Evolutionary conservation across 495 filamentous ascomycete species (phyloP), one percentile per base, ranked within the genome.

Genomic region (Aspergillus bridgeri): DNA sequence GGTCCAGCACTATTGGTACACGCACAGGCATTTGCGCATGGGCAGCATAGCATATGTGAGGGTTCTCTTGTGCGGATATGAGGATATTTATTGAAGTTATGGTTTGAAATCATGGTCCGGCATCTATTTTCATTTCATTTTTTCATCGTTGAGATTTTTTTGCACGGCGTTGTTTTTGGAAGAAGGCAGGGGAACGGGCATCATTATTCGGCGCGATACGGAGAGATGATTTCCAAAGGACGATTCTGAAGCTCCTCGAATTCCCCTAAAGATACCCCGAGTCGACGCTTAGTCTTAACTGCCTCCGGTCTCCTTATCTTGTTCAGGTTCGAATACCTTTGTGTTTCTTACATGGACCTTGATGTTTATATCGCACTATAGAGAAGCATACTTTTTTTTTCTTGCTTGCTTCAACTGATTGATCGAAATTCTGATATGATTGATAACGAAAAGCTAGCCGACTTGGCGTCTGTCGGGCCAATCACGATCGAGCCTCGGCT

Each of bases 231-330:
- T 67, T 66, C 60, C 63, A 54, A 64, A 58, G 65, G 62, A 69
- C 64, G 57, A 62, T 74, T 65, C 63, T 66, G 69, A 71, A 78
- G 77, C 75, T 78, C 75, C 75, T 79, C 75, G 73, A 75, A 70
- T 74, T 75, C 71, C 61, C 49, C 68, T 76, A 72, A 69, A 74
- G 76, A 78, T 76, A 77, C 75, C 75, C 77, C 75, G 75, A 79
- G 75, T 79, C 72, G 77, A 78, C 69, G 77, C 75, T 79, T 68
- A 74, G 65, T 77, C 69, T n/a, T 75, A 74, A 67, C 68, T 70
- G 70, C 69, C 69, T 72, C 71, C 70, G 63, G 71, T 65, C 63
- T 68, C 69, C 62, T 68, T 64, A 59, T 70, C 63, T 60, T 72
- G 62, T 64, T 64, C 7, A 38, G 27, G 4, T 25, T 56, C 25